Conservation (phyloP, 345 rosid species). For the Linum trigynum region DNA sequence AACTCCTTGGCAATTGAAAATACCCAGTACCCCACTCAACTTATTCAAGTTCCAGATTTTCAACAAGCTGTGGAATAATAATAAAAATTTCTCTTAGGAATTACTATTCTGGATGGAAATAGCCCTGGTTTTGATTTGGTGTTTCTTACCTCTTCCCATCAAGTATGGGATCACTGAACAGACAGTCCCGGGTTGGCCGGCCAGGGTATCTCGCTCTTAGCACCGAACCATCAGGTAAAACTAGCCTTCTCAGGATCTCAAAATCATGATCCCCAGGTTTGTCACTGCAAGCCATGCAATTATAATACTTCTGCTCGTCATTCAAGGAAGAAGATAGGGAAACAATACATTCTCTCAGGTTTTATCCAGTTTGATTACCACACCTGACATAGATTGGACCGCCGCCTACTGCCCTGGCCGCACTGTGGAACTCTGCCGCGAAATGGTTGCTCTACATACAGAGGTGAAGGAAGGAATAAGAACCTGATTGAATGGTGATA, state of each 20-base stretch:
- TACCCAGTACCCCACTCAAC: constrained; percentile 45
- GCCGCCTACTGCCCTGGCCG: constrained; percentile 56
- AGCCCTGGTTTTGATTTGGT: too few species aligned
- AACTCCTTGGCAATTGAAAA: constrained; percentile 64
- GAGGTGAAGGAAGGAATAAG: constrained; percentile 5
- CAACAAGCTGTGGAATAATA: constrained; percentile 32
- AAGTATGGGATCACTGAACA: constrained; percentile 51
- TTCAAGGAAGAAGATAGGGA: too few species aligned
- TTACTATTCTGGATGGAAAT: too few species aligned
- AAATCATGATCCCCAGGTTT: constrained; percentile 39
- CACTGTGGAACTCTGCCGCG: constrained; percentile 46
- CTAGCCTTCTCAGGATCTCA: constrained; percentile 50
- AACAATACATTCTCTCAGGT: too few species aligned
- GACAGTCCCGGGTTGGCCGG: constrained; percentile 59
- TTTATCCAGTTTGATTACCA: neutral
- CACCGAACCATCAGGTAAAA: constrained; percentile 50
- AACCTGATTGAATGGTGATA: too few species aligned
- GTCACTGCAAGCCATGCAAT: constrained; percentile 20
- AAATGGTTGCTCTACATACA: constrained; percentile 39
- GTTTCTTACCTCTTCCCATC: constrained; percentile 47
- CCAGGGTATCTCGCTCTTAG: constrained; percentile 57
- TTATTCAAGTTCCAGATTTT: constrained; percentile 66
- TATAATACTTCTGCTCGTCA: neutral
- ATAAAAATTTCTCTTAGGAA: too few species aligned
- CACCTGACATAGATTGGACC: constrained; percentile 56